phyloP scores from a whole-genome alignment of 1,284 basidiomycete genomes.

The Ustilago shanxiensis region DNA sequence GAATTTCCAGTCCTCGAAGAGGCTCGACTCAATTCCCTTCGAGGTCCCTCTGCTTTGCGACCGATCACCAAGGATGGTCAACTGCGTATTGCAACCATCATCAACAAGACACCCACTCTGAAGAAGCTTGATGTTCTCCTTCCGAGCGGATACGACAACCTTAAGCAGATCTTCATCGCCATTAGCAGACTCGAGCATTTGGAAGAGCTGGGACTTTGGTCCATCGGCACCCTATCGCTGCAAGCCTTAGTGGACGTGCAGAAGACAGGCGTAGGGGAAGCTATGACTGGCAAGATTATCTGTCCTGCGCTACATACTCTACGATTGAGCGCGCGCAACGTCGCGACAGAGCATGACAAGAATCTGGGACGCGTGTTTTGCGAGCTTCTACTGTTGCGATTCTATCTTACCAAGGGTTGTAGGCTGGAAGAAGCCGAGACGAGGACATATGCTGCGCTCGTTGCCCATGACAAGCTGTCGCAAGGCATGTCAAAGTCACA shows the following conservation, averaged over 20 bases:
- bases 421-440: conserved; percentile 4
- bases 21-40: no score
- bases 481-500: conserved; percentile 3
- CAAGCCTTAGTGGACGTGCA: not conserved
- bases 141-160: not conserved
- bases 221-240: not conserved
- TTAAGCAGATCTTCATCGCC: conserved; percentile 10
- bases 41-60: no score
- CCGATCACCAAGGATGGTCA: not conserved
- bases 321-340: not conserved
- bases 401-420: conserved; percentile 14
- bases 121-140: conserved; percentile 28
- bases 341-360: not conserved
- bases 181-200: conserved; percentile 12
- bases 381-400: conserved; percentile 16
- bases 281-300: not conserved
- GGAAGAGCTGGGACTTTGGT: conserved; percentile 21
- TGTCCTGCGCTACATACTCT: conserved; percentile 11
- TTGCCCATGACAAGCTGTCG: not conserved
- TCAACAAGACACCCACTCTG: conserved; percentile 18
- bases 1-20: no score
- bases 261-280: not conserved
- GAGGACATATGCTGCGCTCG: conserved; percentile 7
- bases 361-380: conserved; percentile 14
- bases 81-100: conserved; percentile 13